Evolutionary conservation across 495 filamentous ascomycete species (phyloP).

Genomic region (Xeromyces bisporus): DNA sequence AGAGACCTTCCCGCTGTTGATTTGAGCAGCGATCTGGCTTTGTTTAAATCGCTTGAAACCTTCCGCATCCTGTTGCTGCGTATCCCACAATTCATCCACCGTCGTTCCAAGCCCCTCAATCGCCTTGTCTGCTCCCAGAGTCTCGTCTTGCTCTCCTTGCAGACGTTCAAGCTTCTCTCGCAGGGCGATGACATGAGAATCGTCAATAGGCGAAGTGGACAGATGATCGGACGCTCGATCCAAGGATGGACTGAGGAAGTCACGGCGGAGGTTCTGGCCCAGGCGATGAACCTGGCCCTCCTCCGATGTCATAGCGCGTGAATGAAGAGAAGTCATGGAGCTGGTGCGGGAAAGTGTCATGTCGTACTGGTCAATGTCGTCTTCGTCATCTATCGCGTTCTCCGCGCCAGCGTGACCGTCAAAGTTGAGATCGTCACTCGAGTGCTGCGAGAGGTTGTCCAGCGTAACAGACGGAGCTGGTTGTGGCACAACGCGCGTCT

Average conservation of each 20-base stretch:
- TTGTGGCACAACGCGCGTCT: slow-evolving; percentile 43
- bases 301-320: slow-evolving; percentile 64
- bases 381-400: slow-evolving; percentile 30
- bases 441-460: slow-evolving; percentile 24
- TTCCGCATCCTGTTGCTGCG: slow-evolving; percentile 39
- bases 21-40: slow-evolving; percentile 46
- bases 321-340: slow-evolving; percentile 65
- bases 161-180: slow-evolving; percentile 46
- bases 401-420: slow-evolving; percentile 19
- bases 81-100: slow-evolving; percentile 32
- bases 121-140: slow-evolving; percentile 37
- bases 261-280: slow-evolving; percentile 62
- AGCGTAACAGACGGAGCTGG: slow-evolving; percentile 8
- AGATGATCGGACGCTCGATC: slow-evolving; percentile 17
- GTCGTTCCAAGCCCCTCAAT: slow-evolving; percentile 42
- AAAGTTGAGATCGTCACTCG: slow-evolving; percentile 25
- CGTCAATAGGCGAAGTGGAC: slow-evolving; percentile 26
- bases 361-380: slow-evolving; percentile 30
- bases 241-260: slow-evolving; percentile 36
- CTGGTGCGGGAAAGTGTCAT: slow-evolving; percentile 46
- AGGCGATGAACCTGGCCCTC: slow-evolving; percentile 79
- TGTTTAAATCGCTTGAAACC: slow-evolving; percentile 49
- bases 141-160: slow-evolving; percentile 37
- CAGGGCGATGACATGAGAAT: slow-evolving; percentile 40
- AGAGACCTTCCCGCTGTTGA: slow-evolving; percentile 29